Conservation (phyloP, 148 eudicot species). For the Spergularia bocconei region DNA sequence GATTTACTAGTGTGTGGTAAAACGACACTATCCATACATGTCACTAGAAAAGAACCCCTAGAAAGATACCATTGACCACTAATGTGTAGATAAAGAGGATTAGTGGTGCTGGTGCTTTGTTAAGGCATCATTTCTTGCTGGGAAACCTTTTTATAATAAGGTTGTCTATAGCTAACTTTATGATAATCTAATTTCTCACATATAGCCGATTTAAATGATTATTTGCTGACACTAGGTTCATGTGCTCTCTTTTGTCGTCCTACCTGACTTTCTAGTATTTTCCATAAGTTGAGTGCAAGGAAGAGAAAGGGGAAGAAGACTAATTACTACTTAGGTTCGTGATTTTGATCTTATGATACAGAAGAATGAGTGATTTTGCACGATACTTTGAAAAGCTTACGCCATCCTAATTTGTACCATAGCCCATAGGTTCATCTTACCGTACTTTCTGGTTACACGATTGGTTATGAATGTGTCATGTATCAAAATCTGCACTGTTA, state of each 20-base stretch:
- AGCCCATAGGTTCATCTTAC: too few relatives aligned
- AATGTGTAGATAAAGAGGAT: not conserved
- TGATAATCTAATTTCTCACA: not conserved
- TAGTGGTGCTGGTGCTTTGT: constrained; percentile 9
- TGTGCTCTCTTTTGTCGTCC: constrained; percentile 1
- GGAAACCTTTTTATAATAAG: not conserved
- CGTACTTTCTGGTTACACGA: too few relatives aligned
- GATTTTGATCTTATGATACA: too few relatives aligned
- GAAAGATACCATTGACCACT: not conserved
- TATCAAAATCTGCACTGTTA: too few relatives aligned
- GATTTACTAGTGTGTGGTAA: not conserved
- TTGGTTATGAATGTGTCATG: too few relatives aligned
- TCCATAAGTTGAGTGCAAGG: not conserved
- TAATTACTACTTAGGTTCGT: too few relatives aligned
- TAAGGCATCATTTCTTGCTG: constrained; percentile 5
- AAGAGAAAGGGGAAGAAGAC: too few relatives aligned
- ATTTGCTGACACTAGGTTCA: not conserved
- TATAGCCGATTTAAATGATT: constrained; percentile 17
- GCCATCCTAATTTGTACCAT: too few relatives aligned
- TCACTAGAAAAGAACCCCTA: not conserved
- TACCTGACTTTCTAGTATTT: not conserved
- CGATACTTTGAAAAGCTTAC: too few relatives aligned
- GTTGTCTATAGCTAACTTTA: not conserved
- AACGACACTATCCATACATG: constrained; percentile 1
- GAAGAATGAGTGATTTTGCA: too few relatives aligned